Evolutionary conservation across 768 basidiomycete genomes (phyloP).

Genomic region (Dictyophora rubrovolvata): DNA sequence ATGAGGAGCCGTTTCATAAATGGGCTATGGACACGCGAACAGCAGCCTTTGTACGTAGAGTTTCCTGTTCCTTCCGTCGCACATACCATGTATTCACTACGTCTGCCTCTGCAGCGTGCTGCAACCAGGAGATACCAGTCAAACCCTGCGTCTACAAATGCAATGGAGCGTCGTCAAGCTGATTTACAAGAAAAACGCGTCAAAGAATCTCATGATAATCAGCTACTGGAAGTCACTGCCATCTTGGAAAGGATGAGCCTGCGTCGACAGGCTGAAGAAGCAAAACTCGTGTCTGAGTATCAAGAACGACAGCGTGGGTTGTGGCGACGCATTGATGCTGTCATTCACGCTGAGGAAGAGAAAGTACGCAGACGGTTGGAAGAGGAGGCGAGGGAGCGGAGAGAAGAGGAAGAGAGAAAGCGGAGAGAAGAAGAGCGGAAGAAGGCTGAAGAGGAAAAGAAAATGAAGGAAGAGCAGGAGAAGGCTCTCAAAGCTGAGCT

Average conservation of each 20-base stretch:
- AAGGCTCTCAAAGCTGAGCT: conserved; percentile 33
- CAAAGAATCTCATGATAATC: conserved; percentile 31
- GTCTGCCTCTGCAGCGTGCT: conserved; percentile 10
- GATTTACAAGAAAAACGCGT: conserved; percentile 19
- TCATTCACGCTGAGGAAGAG: conserved; percentile 55
- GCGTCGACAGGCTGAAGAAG: conserved; percentile 37
- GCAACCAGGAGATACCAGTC: conserved; percentile 19
- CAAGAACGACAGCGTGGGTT: conserved; percentile 32
- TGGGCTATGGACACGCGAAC: conserved; percentile 38
- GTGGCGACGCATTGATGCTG: conserved; percentile 51
- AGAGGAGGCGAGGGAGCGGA: conserved; percentile 38
- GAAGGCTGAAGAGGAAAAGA: conserved; percentile 31
- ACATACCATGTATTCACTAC: not conserved
- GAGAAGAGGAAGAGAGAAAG: conserved; percentile 37
- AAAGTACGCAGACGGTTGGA: conserved; percentile 42
- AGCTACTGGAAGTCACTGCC: conserved; percentile 41
- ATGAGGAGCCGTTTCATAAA: conserved; percentile 41
- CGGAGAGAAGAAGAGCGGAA: conserved; percentile 25
- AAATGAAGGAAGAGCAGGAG: conserved; percentile 39
- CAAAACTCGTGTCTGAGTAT: conserved; percentile 34
- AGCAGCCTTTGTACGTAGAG: conserved; percentile 34
- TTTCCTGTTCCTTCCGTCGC: not conserved
- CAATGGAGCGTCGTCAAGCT: conserved; percentile 15
- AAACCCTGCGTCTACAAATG: conserved; percentile 10
- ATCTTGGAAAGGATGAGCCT: conserved; percentile 34